Conservation (phyloP, 2,329 filamentous ascomycete genomes). For the Sarocladium strictum region DNA sequence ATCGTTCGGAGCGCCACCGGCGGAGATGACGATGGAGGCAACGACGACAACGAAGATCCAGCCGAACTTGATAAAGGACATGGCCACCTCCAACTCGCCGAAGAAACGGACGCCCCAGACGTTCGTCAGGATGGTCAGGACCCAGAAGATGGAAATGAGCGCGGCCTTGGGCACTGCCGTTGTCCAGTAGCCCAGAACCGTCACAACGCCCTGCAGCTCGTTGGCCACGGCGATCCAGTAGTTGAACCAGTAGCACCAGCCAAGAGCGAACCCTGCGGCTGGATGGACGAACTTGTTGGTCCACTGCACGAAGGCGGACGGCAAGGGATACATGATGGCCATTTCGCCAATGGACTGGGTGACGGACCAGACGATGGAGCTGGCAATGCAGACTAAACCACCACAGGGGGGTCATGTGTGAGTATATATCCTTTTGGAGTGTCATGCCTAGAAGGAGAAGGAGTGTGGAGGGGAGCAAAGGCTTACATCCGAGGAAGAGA, state of each 20-base stretch:
- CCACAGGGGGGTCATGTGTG: no score
- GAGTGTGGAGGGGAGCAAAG: no score
- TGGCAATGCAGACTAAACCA: slow-evolving; percentile 24
- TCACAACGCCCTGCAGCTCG: slow-evolving; percentile 33
- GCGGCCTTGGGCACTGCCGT: slow-evolving; percentile 33
- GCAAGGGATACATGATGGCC: slow-evolving; percentile 39
- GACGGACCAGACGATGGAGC: slow-evolving; percentile 40
- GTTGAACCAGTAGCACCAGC: slow-evolving; percentile 41
- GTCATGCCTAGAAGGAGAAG: no score
- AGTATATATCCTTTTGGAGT: no score
- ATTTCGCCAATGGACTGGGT: slow-evolving; percentile 40
- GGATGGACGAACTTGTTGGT: slow-evolving; percentile 37
- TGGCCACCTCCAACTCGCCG: slow-evolving; percentile 38
- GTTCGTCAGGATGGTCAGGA: slow-evolving; percentile 32
- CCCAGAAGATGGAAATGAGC: slow-evolving; percentile 38
- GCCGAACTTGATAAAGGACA: slow-evolving; percentile 37
- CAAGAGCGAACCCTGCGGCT: slow-evolving; percentile 36
- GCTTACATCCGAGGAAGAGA: slow-evolving; percentile 37
- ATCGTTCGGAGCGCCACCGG: slow-evolving; percentile 31
- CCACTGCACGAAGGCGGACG: slow-evolving; percentile 41
- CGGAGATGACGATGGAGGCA: slow-evolving; percentile 34
- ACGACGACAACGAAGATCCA: slow-evolving; percentile 44
- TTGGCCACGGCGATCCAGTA: slow-evolving; percentile 39
- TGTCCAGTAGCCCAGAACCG: slow-evolving; percentile 38
- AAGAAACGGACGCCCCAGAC: slow-evolving; percentile 36